phyloP scores from a whole-genome alignment of 2,329 filamentous ascomycete genomes.

The Coniella vitis region DNA sequence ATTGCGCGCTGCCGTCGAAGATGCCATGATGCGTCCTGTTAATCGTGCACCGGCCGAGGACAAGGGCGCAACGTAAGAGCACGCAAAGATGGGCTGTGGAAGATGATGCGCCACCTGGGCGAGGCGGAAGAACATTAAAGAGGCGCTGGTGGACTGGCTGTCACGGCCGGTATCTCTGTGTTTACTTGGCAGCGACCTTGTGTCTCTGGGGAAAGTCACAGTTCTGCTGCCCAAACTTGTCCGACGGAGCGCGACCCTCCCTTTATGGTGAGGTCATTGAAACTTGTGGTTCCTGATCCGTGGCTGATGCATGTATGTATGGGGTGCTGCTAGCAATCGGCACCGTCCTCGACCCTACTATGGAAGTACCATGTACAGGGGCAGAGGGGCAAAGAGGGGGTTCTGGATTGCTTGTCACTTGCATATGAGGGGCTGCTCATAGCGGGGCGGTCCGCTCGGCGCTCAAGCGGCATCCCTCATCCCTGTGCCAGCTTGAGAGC shows the following conservation, averaged over 20 bases:
- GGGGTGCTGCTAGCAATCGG: background rate
- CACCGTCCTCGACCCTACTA: constrained; percentile 10
- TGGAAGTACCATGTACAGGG: no score
- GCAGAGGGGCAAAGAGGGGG: no score
- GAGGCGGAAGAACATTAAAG: constrained; percentile 67
- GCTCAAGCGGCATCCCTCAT: background rate
- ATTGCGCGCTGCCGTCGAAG: constrained; percentile 46
- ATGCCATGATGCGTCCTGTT: constrained; percentile 32
- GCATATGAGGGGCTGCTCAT: constrained; percentile 1
- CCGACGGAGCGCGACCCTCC: no score
- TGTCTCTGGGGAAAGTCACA: no score
- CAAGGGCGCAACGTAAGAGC: constrained; percentile 22
- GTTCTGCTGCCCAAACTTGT: background rate
- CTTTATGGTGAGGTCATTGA: constrained; percentile 9
- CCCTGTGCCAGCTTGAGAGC: no score
- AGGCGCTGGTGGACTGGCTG: background rate
- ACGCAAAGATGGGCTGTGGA: constrained; percentile 50
- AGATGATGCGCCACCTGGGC: constrained; percentile 69
- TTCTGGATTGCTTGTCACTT: no score
- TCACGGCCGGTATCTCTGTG: background rate
- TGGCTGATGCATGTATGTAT: background rate
- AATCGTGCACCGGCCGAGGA: constrained; percentile 2
- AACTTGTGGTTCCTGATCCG: background rate
- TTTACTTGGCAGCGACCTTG: background rate
- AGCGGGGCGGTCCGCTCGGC: constrained; percentile 3